phyloP scores from a whole-genome alignment of 2,329 filamentous ascomycete species.

The Ophiosphaerella korrae region DNA sequence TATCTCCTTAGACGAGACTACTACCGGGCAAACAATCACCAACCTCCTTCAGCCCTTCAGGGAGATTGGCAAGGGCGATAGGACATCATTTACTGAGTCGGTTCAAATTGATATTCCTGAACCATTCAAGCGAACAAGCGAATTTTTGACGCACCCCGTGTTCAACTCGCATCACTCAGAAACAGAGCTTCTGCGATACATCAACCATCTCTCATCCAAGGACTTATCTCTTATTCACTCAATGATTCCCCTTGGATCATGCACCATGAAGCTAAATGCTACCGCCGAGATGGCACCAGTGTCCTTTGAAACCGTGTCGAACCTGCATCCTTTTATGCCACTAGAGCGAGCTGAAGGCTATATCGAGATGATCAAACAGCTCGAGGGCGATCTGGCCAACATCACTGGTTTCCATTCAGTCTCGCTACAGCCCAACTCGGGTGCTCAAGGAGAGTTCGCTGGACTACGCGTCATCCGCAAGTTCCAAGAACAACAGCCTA shows the following conservation, averaged over 20 bases:
- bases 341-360: constrained; percentile 70
- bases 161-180: constrained; percentile 97
- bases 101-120: constrained; percentile 51
- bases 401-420: constrained; percentile 92
- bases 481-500: constrained; percentile 72
- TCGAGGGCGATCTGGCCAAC: constrained; percentile 75
- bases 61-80: constrained; percentile 45
- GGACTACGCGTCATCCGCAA: constrained; percentile 87
- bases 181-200: constrained; percentile 91
- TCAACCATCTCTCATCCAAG: constrained; percentile 90
- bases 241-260: constrained; percentile 96
- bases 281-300: constrained; percentile 92
- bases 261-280: constrained; percentile 97
- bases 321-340: constrained; percentile 81
- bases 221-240: constrained; percentile 93
- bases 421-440: constrained; percentile 92
- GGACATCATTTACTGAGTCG: constrained; percentile 13
- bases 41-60: constrained; percentile 64
- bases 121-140: constrained; percentile 69
- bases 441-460: constrained; percentile 92
- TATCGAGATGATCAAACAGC: constrained; percentile 68
- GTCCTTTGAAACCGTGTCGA: constrained; percentile 74
- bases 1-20: constrained; percentile 80
- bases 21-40: constrained; percentile 60
- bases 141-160: constrained; percentile 84